These are phyloP conservation scores for Obelidium mucronatum DNA, from an alignment of 192 early-diverging fungal genomes.

Conservation along the genomic window DNA sequence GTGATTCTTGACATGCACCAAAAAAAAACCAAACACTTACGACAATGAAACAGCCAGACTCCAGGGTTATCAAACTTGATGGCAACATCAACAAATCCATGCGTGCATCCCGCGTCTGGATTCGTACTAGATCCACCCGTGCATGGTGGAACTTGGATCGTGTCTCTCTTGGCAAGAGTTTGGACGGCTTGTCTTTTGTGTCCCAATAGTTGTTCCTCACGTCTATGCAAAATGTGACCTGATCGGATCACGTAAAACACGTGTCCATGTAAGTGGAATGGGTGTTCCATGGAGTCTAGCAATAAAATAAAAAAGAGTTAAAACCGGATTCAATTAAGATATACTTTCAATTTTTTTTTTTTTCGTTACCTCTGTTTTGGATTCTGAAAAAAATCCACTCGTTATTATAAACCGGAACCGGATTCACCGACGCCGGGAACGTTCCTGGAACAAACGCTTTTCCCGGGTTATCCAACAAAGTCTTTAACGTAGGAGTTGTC, in stretches of 20 bases:
- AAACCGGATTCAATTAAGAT: too few species aligned
- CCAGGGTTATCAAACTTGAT: slow-evolving; percentile 71
- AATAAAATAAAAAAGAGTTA: too few species aligned
- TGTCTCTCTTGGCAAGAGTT: slow-evolving; percentile 77
- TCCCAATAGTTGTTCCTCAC: too few species aligned
- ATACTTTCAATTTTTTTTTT: too few species aligned
- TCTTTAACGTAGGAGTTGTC: neutral
- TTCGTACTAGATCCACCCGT: neutral
- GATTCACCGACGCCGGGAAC: too few species aligned
- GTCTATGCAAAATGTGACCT: neutral
- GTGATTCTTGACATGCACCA: too few species aligned
- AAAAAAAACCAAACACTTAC: too few species aligned
- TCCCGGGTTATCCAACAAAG: neutral
- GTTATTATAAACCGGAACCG: slow-evolving; percentile 63
- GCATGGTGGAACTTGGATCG: slow-evolving; percentile 62
- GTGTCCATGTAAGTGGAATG: slow-evolving; percentile 86
- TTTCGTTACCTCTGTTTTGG: too few species aligned
- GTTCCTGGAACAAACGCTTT: neutral
- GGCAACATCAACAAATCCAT: neutral
- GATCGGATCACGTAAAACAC: slow-evolving; percentile 70
- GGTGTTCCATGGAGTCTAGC: slow-evolving; percentile 69
- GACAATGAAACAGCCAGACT: slow-evolving; percentile 78
- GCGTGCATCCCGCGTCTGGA: neutral
- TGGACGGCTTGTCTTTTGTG: neutral
- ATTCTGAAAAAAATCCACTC: slow-evolving; percentile 71